Conservation (phyloP, 805 yeast species). For the Scheffersomyces amazonensis region DNA sequence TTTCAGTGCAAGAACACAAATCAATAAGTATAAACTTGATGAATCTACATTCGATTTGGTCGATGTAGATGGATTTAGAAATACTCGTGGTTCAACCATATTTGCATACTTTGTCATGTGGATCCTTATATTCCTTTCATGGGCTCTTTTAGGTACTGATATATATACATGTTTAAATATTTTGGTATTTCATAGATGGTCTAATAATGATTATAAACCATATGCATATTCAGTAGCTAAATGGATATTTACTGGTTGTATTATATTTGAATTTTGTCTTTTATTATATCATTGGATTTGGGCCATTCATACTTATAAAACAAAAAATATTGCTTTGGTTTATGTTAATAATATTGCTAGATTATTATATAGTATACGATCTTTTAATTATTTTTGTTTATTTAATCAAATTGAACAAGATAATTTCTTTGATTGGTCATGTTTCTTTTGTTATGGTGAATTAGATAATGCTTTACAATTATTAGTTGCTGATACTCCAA, state of each 20-base stretch:
- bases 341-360: slow-evolving; percentile 68
- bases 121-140: slow-evolving; percentile 49
- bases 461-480: slow-evolving; percentile 60
- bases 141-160: slow-evolving; percentile 61
- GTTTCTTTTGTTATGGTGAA: slow-evolving; percentile 64
- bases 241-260: slow-evolving; percentile 82
- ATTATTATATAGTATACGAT: slow-evolving; percentile 50
- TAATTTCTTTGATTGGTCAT: slow-evolving; percentile 60
- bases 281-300: slow-evolving; percentile 54
- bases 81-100: slow-evolving; percentile 42
- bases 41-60: slow-evolving; percentile 48
- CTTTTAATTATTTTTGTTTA: slow-evolving; percentile 68
- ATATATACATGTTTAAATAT: slow-evolving; percentile 75
- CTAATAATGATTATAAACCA: slow-evolving; percentile 44
- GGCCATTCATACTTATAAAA: slow-evolving; percentile 56
- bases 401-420: slow-evolving; percentile 65
- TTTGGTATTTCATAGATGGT: slow-evolving; percentile 71
- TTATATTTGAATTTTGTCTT: slow-evolving; percentile 63
- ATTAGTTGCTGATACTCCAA: slow-evolving; percentile 77
- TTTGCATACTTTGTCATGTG: slow-evolving; percentile 41
- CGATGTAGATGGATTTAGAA: slow-evolving; percentile 45
- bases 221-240: slow-evolving; percentile 50
- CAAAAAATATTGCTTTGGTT: slow-evolving; percentile 64
- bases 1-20: slow-evolving; percentile 6
- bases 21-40: slow-evolving; percentile 25